phyloP scores from a whole-genome alignment of 495 filamentous ascomycete species.

The Chaetomium fimeti region DNA sequence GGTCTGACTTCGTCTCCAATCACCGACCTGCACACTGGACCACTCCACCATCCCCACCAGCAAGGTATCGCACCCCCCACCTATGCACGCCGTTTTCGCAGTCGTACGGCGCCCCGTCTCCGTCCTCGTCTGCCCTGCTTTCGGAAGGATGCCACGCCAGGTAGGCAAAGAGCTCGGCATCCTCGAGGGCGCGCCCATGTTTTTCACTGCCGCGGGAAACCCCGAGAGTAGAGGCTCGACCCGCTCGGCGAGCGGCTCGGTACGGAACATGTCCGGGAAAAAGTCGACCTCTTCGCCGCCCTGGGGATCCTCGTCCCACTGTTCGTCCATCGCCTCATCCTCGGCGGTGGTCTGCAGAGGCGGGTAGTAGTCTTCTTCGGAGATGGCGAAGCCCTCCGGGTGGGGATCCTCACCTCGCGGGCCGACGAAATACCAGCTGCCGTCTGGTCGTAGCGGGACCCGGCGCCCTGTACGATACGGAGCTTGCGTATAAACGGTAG shows the following conservation, averaged over 20 bases:
- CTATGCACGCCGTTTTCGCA: not conserved
- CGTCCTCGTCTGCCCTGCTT: slow-evolving; percentile 18
- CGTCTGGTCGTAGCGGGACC: slow-evolving; percentile 3
- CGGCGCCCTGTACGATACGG: not conserved
- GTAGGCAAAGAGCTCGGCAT: slow-evolving; percentile 31
- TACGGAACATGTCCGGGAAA: slow-evolving; percentile 11
- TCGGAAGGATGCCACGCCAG: slow-evolving; percentile 30
- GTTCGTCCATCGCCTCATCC: slow-evolving; percentile 9
- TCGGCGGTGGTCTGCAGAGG: not conserved
- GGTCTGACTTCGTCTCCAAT: slow-evolving; percentile 8
- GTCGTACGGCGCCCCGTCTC: slow-evolving; percentile 13
- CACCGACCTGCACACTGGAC: slow-evolving; percentile 15
- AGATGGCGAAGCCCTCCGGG: slow-evolving; percentile 5
- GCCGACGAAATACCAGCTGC: slow-evolving; percentile 15
- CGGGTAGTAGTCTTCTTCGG: slow-evolving; percentile 10
- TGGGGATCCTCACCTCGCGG: slow-evolving; percentile 14
- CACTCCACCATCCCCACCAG: not conserved
- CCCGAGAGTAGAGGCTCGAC: slow-evolving; percentile 12
- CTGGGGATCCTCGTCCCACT: slow-evolving; percentile 6
- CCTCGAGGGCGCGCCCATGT: slow-evolving; percentile 22
- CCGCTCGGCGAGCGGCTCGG: slow-evolving; percentile 9
- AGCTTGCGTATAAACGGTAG: slow-evolving; percentile 26
- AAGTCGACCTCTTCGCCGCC: slow-evolving; percentile 1
- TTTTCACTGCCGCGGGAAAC: not conserved
- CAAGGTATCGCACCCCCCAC: slow-evolving; percentile 7